phyloP scores from a whole-genome alignment of 2,329 filamentous ascomycete species.

The Epichloe typhina region DNA sequence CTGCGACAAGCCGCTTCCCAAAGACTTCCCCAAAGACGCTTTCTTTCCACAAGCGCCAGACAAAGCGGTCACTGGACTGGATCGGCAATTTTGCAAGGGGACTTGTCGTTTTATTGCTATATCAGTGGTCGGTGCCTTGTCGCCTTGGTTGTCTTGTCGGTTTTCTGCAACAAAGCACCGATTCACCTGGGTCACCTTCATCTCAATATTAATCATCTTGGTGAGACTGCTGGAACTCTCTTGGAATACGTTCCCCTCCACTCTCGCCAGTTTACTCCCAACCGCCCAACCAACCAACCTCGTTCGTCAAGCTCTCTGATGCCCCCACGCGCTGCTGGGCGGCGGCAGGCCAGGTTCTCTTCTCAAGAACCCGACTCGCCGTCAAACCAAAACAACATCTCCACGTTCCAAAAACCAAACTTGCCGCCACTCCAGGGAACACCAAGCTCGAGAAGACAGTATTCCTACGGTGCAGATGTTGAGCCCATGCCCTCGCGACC shows the following conservation, averaged over 20 bases:
- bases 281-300: not conserved
- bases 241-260: not conserved
- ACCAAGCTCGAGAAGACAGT: constrained; percentile 23
- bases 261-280: not conserved
- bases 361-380: constrained; percentile 5
- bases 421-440: constrained; percentile 17
- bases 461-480: constrained; percentile 24
- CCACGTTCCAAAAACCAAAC: constrained; percentile 13
- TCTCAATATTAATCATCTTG: not conserved
- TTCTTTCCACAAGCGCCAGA: not conserved
- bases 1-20: constrained; percentile 5
- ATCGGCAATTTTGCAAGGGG: not conserved
- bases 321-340: constrained; percentile 7
- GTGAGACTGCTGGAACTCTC: not conserved
- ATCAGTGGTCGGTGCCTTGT: no score
- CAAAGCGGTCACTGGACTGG: not conserved
- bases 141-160: not conserved
- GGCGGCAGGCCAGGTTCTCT: constrained; percentile 4
- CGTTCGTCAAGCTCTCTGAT: constrained; percentile 4
- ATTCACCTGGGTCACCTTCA: not conserved
- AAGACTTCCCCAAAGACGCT: constrained; percentile 6
- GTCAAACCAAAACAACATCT: not conserved
- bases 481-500: constrained; percentile 18
- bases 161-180: not conserved
- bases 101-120: not conserved